Base-by-base conservation (phyloP, 1,284 basidiomycete genomes). In the Pseudozyma sp. region DNA sequence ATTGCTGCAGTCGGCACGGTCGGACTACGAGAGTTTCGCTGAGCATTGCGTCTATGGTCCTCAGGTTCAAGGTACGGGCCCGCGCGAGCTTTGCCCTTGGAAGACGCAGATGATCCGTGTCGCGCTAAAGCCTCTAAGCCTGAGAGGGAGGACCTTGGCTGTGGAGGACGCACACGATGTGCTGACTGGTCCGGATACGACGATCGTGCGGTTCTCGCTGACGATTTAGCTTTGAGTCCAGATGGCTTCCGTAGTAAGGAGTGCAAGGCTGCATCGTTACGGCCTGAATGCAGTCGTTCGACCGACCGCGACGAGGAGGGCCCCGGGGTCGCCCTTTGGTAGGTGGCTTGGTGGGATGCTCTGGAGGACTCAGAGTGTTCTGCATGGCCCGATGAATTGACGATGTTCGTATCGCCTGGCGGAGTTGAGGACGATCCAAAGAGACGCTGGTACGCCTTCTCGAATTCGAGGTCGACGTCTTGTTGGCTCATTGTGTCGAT, bases 401-500 rank as follows among this genome's bases (percentile, higher is more conserved):
- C 44, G 1, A 34, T 1, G 53, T 18, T 40, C 9, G 39, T 12
- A 19, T 44, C 36, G 6, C 35, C 44, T 18, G 13, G 39, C 25
- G 45, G 6, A 4, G 43, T 8, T 5, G 55, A 16, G 7, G 64
- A 55, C 5, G 45, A 52, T 6, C 59, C 57, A 35, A 71, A 71
- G 43, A 71, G 63, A 19, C 70, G 70, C 42, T 61, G 52, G 16
- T 66, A 69, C 10, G 71, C 71, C 42, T 62, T 47, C 35, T 74
- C 71, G 48, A 74, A 74, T 35, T 69, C 71, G 55, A 55, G 42
- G 61, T 74, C 71, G 52, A 65, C 56, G 45, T 74, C 71, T 39
- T 59, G 55, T 38, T 51, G 48, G 52, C 63, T 71, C 69, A 71
- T 71, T 5, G 36, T 66, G 56, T 4, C 19, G 18, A 25, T 42